Conservation (phyloP, 768 basidiomycete species). For the Dioszegia aurantiaca region DNA sequence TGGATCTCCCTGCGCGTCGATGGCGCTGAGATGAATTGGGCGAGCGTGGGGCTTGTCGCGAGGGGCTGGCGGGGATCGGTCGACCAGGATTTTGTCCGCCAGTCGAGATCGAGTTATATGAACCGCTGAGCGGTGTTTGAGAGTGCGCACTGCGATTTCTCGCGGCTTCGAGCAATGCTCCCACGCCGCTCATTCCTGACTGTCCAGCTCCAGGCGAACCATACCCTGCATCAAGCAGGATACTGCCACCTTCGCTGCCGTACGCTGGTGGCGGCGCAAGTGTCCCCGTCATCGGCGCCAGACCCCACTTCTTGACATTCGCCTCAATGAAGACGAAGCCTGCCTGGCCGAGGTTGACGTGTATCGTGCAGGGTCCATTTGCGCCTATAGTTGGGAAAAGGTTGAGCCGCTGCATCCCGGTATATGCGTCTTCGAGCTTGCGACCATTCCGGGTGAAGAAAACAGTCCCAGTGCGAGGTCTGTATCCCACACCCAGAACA, state of each 20-base stretch:
- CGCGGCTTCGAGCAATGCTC: conserved; percentile 39
- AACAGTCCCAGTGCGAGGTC: conserved; percentile 93
- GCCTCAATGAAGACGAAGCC: conserved; percentile 99
- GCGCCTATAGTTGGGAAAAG: conserved; percentile 97
- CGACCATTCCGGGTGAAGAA: conserved; percentile 98
- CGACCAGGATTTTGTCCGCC: conserved; percentile 3
- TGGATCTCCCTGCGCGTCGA: conserved; percentile 25
- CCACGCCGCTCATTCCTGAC: conserved; percentile 19
- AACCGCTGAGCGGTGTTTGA: conserved; percentile 13
- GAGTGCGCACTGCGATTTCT: conserved; percentile 18
- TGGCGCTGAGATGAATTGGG: conserved; percentile 32
- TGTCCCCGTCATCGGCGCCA: conserved; percentile 95
- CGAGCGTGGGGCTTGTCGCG: conserved; percentile 22
- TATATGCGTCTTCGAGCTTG: conserved; percentile 92
- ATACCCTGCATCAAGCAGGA: conserved; percentile 85
- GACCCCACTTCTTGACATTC: conserved; percentile 99
- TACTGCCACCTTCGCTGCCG: conserved; percentile 93
- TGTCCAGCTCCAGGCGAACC: conserved; percentile 47
- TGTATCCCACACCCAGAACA: conserved; percentile 90
- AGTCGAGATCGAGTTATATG: conserved; percentile 21
- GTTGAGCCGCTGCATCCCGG: conserved; percentile 84
- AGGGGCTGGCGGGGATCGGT: conserved; percentile 8
- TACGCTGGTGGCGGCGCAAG: conserved; percentile 97
- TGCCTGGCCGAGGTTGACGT: conserved; percentile 94
- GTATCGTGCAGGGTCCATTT: conserved; percentile 91